These are phyloP conservation scores for Hanseniaspora guilliermondii DNA, from an alignment of 805 yeast species.

Conservation along the genomic window DNA sequence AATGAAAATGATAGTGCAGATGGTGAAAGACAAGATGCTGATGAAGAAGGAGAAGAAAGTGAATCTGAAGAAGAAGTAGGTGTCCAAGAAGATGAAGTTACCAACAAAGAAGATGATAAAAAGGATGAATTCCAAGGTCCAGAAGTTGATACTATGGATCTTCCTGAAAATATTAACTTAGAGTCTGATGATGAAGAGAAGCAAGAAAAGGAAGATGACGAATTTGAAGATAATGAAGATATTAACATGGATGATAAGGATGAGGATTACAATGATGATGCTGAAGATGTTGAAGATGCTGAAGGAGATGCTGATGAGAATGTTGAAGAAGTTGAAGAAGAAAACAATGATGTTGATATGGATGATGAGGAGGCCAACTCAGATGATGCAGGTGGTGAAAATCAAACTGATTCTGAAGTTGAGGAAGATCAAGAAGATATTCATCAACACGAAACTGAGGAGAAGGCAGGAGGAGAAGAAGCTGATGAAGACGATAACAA, in stretches of 20 bases:
- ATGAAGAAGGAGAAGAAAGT: slow-evolving; percentile 37
- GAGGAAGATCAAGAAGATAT: slow-evolving; percentile 29
- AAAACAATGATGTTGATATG: slow-evolving; percentile 52
- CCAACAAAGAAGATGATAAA: slow-evolving; percentile 53
- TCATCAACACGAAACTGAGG: slow-evolving; percentile 17
- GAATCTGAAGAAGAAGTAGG: slow-evolving; percentile 57
- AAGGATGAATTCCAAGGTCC: slow-evolving; percentile 63
- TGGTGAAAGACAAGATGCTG: slow-evolving; percentile 29
- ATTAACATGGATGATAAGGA: slow-evolving; percentile 23
- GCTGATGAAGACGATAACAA: slow-evolving; percentile 39
- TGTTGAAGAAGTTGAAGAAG: slow-evolving; percentile 33
- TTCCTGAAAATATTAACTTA: slow-evolving; percentile 83
- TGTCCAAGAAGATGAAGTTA: slow-evolving; percentile 73
- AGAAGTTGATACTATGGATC: slow-evolving; percentile 73
- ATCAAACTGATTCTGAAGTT: slow-evolving; percentile 22
- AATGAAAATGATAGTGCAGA: slow-evolving; percentile 30
- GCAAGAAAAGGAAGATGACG: slow-evolving; percentile 32
- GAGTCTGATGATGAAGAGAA: slow-evolving; percentile 64
- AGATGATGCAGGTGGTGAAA: slow-evolving; percentile 28
- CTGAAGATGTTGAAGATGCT: slow-evolving; percentile 25
- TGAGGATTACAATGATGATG: slow-evolving; percentile 13
- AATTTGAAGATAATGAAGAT: slow-evolving; percentile 22
- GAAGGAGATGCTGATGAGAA: slow-evolving; percentile 66
- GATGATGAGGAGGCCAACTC: slow-evolving; percentile 23
- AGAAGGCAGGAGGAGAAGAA: slow-evolving; percentile 31